Percentiles rank a stretch among this genome's conserved stretches.
phyloP scores from a whole-genome alignment of 208 protist genomes.

The Leishmania aethiopica region DNA sequence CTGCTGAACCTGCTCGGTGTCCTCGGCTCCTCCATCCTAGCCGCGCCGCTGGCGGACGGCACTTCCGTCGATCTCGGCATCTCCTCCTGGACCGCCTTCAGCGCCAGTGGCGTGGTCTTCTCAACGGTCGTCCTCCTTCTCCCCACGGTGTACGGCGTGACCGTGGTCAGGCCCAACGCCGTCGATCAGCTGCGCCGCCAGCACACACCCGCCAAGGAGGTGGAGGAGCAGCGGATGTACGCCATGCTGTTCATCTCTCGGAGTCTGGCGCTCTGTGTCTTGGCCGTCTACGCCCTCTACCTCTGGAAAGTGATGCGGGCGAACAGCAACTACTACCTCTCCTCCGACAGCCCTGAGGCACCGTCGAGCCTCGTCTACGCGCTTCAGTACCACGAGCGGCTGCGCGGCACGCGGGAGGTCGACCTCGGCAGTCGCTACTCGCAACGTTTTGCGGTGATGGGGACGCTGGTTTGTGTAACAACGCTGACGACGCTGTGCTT shows the following conservation, averaged over 20 bases:
- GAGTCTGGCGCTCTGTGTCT: conserved; percentile 28
- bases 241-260: conserved; percentile 44
- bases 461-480: conserved; percentile 26
- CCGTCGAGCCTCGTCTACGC: conserved; percentile 43
- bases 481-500: conserved; percentile 8
- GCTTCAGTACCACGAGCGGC: conserved; percentile 41
- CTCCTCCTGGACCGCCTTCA: conserved; percentile 47
- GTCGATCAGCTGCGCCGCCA: conserved; percentile 9
- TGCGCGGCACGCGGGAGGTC: conserved; percentile 17
- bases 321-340: conserved; percentile 44
- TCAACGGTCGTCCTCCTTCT: conserved; percentile 49
- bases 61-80: conserved; percentile 33
- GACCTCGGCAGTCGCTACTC: conserved; percentile 40
- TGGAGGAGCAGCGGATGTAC: conserved; percentile 21
- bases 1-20: conserved; percentile 71
- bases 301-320: conserved; percentile 38
- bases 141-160: conserved; percentile 50
- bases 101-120: conserved; percentile 38
- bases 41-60: conserved; percentile 29
- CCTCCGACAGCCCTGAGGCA: conserved; percentile 39
- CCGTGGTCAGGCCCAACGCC: conserved; percentile 22
- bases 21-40: conserved; percentile 51
- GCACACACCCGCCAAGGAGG: conserved; percentile 6
- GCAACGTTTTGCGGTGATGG: conserved; percentile 32
- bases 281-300: conserved; percentile 42